phyloP scores from a whole-genome alignment of 768 basidiomycete genomes.

The Trametes sanguinea region DNA sequence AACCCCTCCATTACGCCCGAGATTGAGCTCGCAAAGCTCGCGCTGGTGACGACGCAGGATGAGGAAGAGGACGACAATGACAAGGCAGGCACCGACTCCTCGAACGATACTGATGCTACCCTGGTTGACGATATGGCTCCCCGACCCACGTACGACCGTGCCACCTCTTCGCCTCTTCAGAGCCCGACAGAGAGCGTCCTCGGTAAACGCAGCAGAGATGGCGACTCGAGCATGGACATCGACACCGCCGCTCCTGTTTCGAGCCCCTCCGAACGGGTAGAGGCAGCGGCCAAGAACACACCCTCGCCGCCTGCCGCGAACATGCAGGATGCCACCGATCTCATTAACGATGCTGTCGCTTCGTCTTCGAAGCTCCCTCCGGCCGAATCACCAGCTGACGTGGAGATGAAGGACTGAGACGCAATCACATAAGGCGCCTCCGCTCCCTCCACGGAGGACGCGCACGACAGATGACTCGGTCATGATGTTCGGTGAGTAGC shows the following conservation, averaged over 20 bases:
- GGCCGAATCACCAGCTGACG: constrained; percentile 29
- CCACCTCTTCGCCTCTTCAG: constrained; percentile 29
- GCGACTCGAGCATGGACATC: constrained; percentile 46
- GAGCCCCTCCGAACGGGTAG: constrained; percentile 2
- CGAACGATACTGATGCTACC: constrained; percentile 87
- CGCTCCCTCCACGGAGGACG: constrained; percentile 57
- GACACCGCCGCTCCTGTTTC: constrained; percentile 36
- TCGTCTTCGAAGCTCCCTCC: constrained; percentile 27
- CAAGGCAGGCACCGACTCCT: constrained; percentile 73
- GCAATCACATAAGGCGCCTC: constrained; percentile 45
- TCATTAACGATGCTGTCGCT: constrained; percentile 17
- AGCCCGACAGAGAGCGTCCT: constrained; percentile 47
- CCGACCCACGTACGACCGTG: constrained; percentile 37
- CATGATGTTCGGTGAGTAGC: constrained; percentile 82
- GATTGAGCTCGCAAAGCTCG: constrained; percentile 86
- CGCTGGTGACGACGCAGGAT: constrained; percentile 86
- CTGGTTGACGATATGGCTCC: constrained; percentile 70
- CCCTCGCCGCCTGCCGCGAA: constrained; percentile 39
- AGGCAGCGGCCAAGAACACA: constrained; percentile 29
- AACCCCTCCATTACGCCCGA: constrained; percentile 76
- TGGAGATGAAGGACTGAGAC: constrained; percentile 33
- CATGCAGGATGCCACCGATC: constrained; percentile 4
- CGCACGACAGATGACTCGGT: constrained; percentile 63
- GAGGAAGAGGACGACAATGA: constrained; percentile 78
- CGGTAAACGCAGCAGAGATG: constrained; percentile 61